Conservation (phyloP, 306 rosid genomes). For the Fragaria nilgerrensis region DNA sequence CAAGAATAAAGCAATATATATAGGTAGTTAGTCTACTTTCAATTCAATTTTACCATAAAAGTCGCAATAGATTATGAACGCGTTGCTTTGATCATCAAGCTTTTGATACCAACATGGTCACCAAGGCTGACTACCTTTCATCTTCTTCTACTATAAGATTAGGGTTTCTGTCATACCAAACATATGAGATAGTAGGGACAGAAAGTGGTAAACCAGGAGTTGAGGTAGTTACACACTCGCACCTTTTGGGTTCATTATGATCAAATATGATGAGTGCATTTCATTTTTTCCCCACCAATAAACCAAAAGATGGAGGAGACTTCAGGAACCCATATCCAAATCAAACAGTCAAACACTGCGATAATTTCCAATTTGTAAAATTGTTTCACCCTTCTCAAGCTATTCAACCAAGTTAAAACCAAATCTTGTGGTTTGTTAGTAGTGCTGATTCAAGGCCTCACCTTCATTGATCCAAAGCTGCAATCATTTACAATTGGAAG, state of each 20-base stretch:
- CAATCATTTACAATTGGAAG: constrained; percentile 18
- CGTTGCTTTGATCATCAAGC: constrained; percentile 13
- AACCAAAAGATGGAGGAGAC: too few relatives aligned
- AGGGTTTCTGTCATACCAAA: not conserved
- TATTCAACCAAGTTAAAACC: not conserved
- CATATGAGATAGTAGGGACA: not conserved
- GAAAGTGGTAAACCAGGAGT: not conserved
- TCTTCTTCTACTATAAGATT: not conserved
- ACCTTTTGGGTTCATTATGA: constrained; percentile 1
- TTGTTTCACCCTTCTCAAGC: too few relatives aligned
- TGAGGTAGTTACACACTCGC: not conserved
- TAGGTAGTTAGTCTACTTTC: constrained; percentile 4
- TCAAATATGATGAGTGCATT: not conserved
- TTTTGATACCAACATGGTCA: constrained; percentile 15
- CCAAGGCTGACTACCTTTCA: not conserved
- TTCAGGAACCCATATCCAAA: not conserved
- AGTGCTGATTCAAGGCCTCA: constrained; percentile 8
- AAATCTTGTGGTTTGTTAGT: not conserved
- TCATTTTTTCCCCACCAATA: not conserved
- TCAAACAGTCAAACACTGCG: not conserved
- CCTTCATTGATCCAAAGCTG: not conserved
- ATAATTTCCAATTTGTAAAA: not conserved
- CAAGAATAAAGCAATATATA: not conserved
- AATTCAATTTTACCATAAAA: constrained; percentile 19
- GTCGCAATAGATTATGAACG: constrained; percentile 14